Base-by-base conservation (phyloP, 768 basidiomycete genomes). In the Porphyrellus cyaneotinctus region DNA sequence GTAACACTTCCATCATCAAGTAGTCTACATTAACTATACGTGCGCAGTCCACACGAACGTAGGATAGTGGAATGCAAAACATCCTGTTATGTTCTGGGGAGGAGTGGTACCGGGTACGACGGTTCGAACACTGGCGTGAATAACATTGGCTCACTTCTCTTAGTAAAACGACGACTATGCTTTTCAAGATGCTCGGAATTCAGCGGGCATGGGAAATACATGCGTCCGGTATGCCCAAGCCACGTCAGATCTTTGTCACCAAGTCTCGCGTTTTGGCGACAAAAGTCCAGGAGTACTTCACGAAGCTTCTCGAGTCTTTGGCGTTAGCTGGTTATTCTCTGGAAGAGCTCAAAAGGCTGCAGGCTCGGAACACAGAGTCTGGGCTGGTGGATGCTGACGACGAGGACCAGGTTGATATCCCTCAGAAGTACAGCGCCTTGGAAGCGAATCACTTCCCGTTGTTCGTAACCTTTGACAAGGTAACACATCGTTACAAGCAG, bases 151-250 rank as follows among this genome's bases (percentile, higher is more conserved):
- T 54, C 41, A 59, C 20, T 22, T 13, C 18, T 4, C 20, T 17
- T 37, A 87, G 87, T 1, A 88, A 88, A 75, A 88, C 85, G 0
- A 88, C 87, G 0, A 84, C 85, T 0, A 87, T 89, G 77, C 70
- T 89, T 1, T 85, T 84, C 72, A 88, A 86, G 64, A 88, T 89
- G 78, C 72, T 88, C 2, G 77, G 79, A 2, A 79, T 87, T 8
- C 83, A 88, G 57, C 70, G 77, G n/a, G 73, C 78, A 3, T 83
- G 77, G 68, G 65, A 77, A 35, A 53, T 72, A 23, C 65, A 70
- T 22, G 10, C 6, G 2, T 48, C 49, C 10, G 69, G 64, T 17
- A 64, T 72, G 35, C 62, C 69, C 1, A 81, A 77, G 59, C 82
- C 83, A 4, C 76, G 85, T 13, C 87, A 89, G 58, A 64, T 89